Conservation (phyloP, 2,329 filamentous ascomycete species). For the Fonsecaea monophora region DNA sequence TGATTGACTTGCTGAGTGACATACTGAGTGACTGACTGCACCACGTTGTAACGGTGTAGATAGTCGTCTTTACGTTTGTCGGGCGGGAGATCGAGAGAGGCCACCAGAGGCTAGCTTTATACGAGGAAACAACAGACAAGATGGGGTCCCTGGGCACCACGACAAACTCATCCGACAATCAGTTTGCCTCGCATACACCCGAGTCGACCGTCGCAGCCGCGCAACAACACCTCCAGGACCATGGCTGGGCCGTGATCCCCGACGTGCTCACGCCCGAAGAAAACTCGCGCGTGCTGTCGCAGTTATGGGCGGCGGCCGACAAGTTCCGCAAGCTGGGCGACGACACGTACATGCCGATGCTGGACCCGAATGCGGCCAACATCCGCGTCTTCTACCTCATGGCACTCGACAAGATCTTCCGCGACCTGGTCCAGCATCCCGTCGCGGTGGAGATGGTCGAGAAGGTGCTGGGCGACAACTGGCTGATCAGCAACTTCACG, state of each 20-base stretch:
- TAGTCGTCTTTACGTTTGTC: too few relatives aligned
- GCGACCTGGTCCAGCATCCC: conserved; percentile 42
- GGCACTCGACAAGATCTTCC: conserved; percentile 43
- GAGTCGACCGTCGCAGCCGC: not conserved
- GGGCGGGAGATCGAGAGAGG: too few relatives aligned
- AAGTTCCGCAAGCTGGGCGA: conserved; percentile 41
- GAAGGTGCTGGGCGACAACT: conserved; percentile 42
- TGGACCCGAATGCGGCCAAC: conserved; percentile 44
- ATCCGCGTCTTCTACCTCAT: conserved; percentile 46
- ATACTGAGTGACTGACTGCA: too few relatives aligned
- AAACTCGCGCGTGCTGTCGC: conserved; percentile 35
- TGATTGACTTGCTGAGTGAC: too few relatives aligned
- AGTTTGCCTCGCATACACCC: not conserved
- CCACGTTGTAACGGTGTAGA: too few relatives aligned
- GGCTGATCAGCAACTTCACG: conserved; percentile 48
- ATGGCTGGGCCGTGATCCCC: conserved; percentile 42
- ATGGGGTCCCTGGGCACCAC: not conserved
- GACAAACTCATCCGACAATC: not conserved
- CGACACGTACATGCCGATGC: conserved; percentile 39
- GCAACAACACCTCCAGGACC: conserved; percentile 36
- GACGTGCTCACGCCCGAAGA: conserved; percentile 38
- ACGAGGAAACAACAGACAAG: not conserved
- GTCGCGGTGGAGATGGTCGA: conserved; percentile 43
- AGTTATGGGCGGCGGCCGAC: conserved; percentile 42
- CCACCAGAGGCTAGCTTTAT: too few relatives aligned